phyloP scores from a whole-genome alignment of 2,329 filamentous ascomycete species.

The Colletotrichum tropicale region DNA sequence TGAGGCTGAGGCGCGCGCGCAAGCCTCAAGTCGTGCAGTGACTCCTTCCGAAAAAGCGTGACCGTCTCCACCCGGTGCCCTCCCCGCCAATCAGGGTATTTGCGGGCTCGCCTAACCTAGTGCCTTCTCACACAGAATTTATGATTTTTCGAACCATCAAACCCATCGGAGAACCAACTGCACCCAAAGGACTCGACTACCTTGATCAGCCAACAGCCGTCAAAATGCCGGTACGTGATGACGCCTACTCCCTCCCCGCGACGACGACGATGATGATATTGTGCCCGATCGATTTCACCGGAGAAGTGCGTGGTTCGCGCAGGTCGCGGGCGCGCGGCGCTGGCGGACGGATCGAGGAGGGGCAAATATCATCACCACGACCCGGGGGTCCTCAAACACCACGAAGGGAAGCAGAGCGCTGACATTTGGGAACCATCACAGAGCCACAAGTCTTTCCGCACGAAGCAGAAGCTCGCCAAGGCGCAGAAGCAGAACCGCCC shows the following conservation, averaged over 20 bases:
- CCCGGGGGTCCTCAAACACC: background rate
- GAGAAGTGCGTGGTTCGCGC: background rate
- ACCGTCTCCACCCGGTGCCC: slow-evolving; percentile 13
- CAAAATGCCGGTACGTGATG: slow-evolving; percentile 45
- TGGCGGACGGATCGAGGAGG: background rate
- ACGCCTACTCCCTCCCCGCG: background rate
- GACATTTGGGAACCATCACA: slow-evolving; percentile 45
- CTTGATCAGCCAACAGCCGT: slow-evolving; percentile 38
- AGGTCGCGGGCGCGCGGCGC: background rate
- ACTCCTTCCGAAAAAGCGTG: slow-evolving; percentile 11
- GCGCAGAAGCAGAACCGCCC: slow-evolving; percentile 99
- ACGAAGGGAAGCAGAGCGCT: background rate
- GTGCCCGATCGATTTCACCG: background rate
- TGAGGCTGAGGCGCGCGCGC: background rate
- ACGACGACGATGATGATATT: slow-evolving; percentile 5
- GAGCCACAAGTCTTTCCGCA: slow-evolving; percentile 99
- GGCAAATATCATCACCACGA: slow-evolving; percentile 12
- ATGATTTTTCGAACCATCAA: background rate
- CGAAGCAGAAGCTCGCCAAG: slow-evolving; percentile 99
- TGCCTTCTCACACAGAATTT: slow-evolving; percentile 16
- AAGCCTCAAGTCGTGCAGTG: background rate
- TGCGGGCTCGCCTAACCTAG: slow-evolving; percentile 20
- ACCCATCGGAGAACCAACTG: slow-evolving; percentile 17
- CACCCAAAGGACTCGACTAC: slow-evolving; percentile 34
- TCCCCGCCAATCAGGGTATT: slow-evolving; percentile 15